Percentiles rank a stretch among this genome's conserved stretches.
These are phyloP conservation scores for Globomyces pollinis-pini DNA, from an alignment of 192 early-diverging fungal genomes.

Conservation along the genomic window DNA sequence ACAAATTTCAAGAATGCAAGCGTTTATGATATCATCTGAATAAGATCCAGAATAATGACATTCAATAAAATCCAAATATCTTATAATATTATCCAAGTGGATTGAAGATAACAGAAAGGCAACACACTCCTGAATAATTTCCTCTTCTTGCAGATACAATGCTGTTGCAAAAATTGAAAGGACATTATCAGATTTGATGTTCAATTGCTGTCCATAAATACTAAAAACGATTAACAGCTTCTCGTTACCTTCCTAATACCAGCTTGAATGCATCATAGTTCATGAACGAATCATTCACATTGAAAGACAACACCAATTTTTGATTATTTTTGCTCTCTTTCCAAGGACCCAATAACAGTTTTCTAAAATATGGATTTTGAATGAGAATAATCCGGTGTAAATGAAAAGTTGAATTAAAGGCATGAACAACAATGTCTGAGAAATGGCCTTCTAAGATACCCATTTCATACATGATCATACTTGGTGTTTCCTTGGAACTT, in stretches of 20 bases:
- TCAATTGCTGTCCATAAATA: neutral
- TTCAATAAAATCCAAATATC: neutral
- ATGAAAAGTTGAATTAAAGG: neutral
- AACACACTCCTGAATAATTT: neutral
- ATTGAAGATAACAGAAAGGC: neutral
- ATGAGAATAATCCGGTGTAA: neutral
- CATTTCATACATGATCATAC: neutral
- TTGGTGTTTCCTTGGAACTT: neutral
- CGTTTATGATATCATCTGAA: conserved; percentile 1
- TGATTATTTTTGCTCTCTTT: neutral
- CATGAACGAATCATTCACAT: neutral
- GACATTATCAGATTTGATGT: neutral
- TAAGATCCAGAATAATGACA: neutral
- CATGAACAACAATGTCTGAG: neutral
- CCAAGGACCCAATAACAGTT: neutral
- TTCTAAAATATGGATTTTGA: neutral
- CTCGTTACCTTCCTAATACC: neutral
- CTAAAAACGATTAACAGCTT: neutral
- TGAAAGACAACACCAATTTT: neutral
- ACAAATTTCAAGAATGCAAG: neutral
- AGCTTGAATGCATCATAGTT: neutral
- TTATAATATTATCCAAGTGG: neutral
- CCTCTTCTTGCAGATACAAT: neutral
- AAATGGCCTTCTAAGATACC: neutral
- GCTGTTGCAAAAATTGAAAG: neutral